Evolutionary conservation across 495 filamentous ascomycete genomes (phyloP).

Genomic region (Barbatosphaeria neglecta): DNA sequence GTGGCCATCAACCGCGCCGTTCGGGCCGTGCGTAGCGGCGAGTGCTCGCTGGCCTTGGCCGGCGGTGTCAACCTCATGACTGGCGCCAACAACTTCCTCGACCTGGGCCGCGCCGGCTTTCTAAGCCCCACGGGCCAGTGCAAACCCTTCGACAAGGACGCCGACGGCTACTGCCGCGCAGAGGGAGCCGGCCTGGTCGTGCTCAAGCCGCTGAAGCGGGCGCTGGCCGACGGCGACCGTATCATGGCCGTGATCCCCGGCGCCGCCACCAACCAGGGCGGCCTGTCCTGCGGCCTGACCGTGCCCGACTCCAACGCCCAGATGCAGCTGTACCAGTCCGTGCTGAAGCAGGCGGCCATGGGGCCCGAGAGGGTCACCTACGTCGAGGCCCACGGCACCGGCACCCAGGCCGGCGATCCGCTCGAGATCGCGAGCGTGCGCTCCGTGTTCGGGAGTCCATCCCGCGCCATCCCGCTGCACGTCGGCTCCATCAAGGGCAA

Average conservation of each 20-base stretch:
- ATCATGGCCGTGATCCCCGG: slow-evolving; percentile 41
- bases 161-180: slow-evolving; percentile 15
- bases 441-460: slow-evolving; percentile 15
- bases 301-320: slow-evolving; percentile 33
- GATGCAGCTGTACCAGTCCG: slow-evolving; percentile 23
- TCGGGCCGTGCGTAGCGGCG: slow-evolving; percentile 25
- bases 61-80: slow-evolving; percentile 19
- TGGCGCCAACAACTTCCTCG: slow-evolving; percentile 16
- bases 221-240: slow-evolving; percentile 25
- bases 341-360: slow-evolving; percentile 25
- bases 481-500: slow-evolving; percentile 33
- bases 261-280: slow-evolving; percentile 34
- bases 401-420: slow-evolving; percentile 42
- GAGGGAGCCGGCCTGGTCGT: slow-evolving; percentile 41
- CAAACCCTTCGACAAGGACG: slow-evolving; percentile 12
- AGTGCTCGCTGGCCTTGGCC: slow-evolving; percentile 29
- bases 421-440: slow-evolving; percentile 36
- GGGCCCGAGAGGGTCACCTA: slow-evolving; percentile 24
- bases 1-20: slow-evolving; percentile 33
- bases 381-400: slow-evolving; percentile 34
- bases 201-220: slow-evolving; percentile 38
- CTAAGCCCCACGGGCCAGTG: slow-evolving; percentile 16
- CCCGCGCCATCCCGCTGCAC: slow-evolving; percentile 4
- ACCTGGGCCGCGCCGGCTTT: slow-evolving; percentile 27
- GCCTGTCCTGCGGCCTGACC: slow-evolving; percentile 31